A percentile compares a stretch with the other conserved stretches of the same genome.
Conservation (phyloP, 1,284 basidiomycete genomes). For the Ganoderma sinense region DNA sequence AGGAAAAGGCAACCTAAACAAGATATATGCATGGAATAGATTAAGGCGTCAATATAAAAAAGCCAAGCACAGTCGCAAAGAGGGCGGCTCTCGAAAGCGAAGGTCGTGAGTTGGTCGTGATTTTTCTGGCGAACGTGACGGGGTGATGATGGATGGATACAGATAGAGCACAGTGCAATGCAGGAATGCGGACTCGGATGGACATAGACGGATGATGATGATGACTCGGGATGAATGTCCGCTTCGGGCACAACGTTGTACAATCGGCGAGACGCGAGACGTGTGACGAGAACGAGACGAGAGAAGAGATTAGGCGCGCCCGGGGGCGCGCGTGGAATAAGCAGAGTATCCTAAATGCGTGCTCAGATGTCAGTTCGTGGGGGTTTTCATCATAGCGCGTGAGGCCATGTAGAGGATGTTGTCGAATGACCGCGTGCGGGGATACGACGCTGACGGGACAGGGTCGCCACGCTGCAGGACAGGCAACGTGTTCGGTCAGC, state of each 20-base stretch:
- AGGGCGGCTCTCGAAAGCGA: conserved; percentile 19
- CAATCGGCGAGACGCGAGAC: conserved; percentile 11
- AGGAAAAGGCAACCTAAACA: conserved; percentile 3
- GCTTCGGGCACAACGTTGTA: conserved; percentile 27
- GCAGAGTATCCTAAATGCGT: conserved; percentile 12
- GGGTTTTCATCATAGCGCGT: conserved; percentile 23
- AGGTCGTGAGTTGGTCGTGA: conserved; percentile 34
- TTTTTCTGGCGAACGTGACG: conserved; percentile 9
- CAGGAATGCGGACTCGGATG: not conserved
- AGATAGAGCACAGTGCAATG: conserved; percentile 25
- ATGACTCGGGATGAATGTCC: conserved; percentile 18
- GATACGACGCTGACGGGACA: conserved; percentile 29
- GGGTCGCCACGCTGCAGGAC: conserved; percentile 29
- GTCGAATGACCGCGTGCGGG: conserved; percentile 29
- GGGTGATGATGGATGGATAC: conserved; percentile 18
- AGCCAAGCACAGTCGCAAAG: not conserved
- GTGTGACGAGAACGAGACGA: conserved; percentile 11
- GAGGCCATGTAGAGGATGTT: conserved; percentile 33
- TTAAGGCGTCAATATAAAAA: conserved; percentile 18
- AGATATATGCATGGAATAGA: conserved; percentile 31
- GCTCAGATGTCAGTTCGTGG: conserved; percentile 23
- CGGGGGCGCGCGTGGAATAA: conserved; percentile 7
- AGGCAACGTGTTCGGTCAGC: conserved; percentile 16
- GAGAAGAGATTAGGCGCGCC: conserved; percentile 23
- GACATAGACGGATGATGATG: not conserved